Evolutionary conservation across 805 yeast genomes (phyloP), one percentile per base, ranked within the genome.

Genomic region (Wickerhamiella dianesei): DNA sequence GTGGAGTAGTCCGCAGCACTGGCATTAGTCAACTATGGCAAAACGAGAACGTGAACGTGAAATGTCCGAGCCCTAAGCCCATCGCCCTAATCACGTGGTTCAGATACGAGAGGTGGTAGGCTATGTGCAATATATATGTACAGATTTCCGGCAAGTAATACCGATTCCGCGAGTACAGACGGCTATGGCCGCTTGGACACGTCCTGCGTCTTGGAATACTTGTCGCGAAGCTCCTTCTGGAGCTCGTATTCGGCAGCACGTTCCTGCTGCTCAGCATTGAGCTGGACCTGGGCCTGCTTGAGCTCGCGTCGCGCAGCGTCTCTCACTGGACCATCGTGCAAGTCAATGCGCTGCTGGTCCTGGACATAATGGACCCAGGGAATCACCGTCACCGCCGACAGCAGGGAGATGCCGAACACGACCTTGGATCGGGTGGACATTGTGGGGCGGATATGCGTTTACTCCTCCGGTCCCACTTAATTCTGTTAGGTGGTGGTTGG

Each of bases 371-470:
- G 87, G 41, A 86, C 92, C 61, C 82, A 84, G 2, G 76, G 66
- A 20, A 80, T 76, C 0, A 89, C 72, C 1, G 72, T 73, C 0
- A 69, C 75, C 1, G 87, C 79, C 44, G 77, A 65, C 1, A 71
- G 57, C 18, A 77, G 68, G 12, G 85, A 69, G 9, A 72, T 53
- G 0, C 75, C 86, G 40, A 85, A 71, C 3, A 94, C 83, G 22
- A 80, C 64, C 62, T 82, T 85, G 19, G 94, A 78, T 2, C 88
- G 82, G 41, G 81, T 74, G 25, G 94, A 84, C 95, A 85, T 85
- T 16, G 4, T 16, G 39, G 19, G 39, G 16, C 8, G 19, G 39
- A n/a, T 36, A 36, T 36, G 39, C 19, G 25, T 14, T 39, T 39
- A 39, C 19, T 12, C 19, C 13, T 17, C n/a, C 8, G 19, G 19